phyloP scores from a whole-genome alignment of 2,329 filamentous ascomycete species.

The Trichoderma polysporum region DNA sequence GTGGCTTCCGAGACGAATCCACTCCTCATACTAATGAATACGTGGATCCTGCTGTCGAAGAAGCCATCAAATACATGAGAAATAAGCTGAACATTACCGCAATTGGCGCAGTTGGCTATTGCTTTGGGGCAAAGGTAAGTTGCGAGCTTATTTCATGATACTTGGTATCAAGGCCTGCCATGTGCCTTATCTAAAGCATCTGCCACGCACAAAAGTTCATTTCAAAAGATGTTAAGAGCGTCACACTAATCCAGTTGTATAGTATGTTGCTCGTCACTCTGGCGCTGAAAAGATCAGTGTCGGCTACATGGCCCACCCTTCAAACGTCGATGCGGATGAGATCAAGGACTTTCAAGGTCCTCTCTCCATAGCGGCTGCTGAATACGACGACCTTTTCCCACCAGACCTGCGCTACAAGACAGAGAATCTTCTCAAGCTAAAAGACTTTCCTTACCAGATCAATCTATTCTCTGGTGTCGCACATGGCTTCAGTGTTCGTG shows the following conservation, averaged over 20 bases:
- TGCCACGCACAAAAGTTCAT: too few species aligned
- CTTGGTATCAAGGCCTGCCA: too few species aligned
- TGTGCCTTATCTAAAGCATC: too few species aligned
- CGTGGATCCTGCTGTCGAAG: slow-evolving; percentile 37
- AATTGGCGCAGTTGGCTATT: slow-evolving; percentile 62
- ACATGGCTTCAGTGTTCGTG: slow-evolving; percentile 74
- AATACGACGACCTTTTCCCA: slow-evolving; percentile 61
- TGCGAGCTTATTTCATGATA: neutral
- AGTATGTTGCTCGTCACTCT: slow-evolving; percentile 70
- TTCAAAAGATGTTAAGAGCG: too few species aligned
- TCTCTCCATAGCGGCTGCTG: slow-evolving; percentile 61
- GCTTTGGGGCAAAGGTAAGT: slow-evolving; percentile 61
- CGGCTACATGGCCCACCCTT: slow-evolving; percentile 65
- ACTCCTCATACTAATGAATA: slow-evolving; percentile 42
- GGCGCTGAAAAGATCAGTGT: slow-evolving; percentile 51
- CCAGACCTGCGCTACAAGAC: slow-evolving; percentile 53
- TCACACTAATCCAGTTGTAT: too few species aligned
- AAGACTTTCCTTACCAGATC: slow-evolving; percentile 62
- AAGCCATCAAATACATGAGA: slow-evolving; percentile 54
- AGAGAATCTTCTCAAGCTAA: slow-evolving; percentile 58
- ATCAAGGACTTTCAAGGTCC: slow-evolving; percentile 56
- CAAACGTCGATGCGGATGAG: slow-evolving; percentile 59
- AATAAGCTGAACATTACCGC: slow-evolving; percentile 48
- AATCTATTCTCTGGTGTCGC: slow-evolving; percentile 65
- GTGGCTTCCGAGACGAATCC: slow-evolving; percentile 45